Conservation (phyloP, 148 eudicot genomes). For the Chenopodium album region DNA sequence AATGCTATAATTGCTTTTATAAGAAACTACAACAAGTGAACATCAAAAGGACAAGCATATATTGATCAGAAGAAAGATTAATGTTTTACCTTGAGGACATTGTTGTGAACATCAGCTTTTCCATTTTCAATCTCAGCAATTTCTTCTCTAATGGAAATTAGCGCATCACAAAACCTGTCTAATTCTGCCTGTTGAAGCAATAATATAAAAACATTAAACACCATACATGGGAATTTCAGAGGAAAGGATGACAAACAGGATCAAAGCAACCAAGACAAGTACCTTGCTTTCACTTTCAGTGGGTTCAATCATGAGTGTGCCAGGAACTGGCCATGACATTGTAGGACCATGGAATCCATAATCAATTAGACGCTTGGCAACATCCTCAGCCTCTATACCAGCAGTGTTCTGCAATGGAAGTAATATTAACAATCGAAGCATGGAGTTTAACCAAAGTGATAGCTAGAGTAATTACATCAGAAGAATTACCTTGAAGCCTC, state of each 20-base stretch:
- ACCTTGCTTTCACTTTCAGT: conserved; percentile 99
- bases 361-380: conserved; percentile 97
- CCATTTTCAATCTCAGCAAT: conserved; percentile 88
- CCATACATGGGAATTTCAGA: background rate
- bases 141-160: conserved; percentile 94
- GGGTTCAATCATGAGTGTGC: conserved; percentile 99
- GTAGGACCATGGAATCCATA: conserved; percentile 98
- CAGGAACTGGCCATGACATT: conserved; percentile 99
- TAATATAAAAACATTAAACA: conserved; percentile 12
- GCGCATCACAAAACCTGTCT: conserved; percentile 92
- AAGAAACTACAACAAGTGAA: background rate
- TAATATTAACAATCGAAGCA: conserved; percentile 19
- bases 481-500: conserved; percentile 75
- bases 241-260: background rate
- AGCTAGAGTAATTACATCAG: background rate
- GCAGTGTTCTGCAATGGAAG: conserved; percentile 64
- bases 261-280: conserved; percentile 7
- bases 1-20: too few species aligned
- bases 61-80: background rate
- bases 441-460: background rate
- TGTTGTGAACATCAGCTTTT: conserved; percentile 73
- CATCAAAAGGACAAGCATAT: background rate
- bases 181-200: conserved; percentile 68
- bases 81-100: conserved; percentile 81
- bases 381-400: conserved; percentile 95